phyloP scores from a whole-genome alignment of 495 filamentous ascomycete genomes.

The Lentithecium fluviatile region DNA sequence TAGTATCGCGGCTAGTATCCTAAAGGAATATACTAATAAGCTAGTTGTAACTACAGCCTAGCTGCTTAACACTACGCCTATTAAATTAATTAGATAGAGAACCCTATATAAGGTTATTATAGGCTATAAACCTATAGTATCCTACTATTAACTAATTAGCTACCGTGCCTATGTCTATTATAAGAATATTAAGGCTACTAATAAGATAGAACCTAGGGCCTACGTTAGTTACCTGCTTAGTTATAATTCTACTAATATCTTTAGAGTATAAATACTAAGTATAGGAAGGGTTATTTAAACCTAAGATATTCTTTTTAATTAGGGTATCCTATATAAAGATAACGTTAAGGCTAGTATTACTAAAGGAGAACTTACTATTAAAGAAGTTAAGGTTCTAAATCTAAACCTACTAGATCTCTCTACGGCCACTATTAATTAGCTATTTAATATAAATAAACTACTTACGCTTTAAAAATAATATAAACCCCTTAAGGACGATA shows the following conservation, averaged over 20 bases:
- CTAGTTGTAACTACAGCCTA: conserved; percentile 8
- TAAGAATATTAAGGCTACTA: conserved; percentile 4
- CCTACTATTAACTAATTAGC: conserved; percentile 10
- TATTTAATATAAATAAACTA: not conserved
- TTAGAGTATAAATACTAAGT: conserved; percentile 16
- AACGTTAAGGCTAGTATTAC: not conserved
- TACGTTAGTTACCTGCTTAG: conserved; percentile 25
- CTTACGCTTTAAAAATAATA: not conserved
- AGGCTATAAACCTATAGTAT: not conserved
- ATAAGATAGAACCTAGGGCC: conserved; percentile 16
- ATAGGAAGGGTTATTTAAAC: conserved; percentile 7
- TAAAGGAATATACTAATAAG: conserved; percentile 10
- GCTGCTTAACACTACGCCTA: conserved; percentile 30
- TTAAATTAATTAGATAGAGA: conserved; percentile 14
- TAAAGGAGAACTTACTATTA: not conserved
- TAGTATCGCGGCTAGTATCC: not conserved
- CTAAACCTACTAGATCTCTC: not conserved
- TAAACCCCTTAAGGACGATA: not conserved
- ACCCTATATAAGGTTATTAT: conserved; percentile 19
- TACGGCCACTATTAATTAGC: too few relatives aligned
- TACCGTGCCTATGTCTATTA: too few relatives aligned
- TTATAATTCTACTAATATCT: conserved; percentile 29
- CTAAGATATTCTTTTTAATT: conserved; percentile 17
- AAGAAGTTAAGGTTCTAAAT: not conserved
- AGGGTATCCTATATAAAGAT: not conserved